Conservation (phyloP, 2,329 filamentous ascomycete genomes). For the Epichloe bromicola region DNA sequence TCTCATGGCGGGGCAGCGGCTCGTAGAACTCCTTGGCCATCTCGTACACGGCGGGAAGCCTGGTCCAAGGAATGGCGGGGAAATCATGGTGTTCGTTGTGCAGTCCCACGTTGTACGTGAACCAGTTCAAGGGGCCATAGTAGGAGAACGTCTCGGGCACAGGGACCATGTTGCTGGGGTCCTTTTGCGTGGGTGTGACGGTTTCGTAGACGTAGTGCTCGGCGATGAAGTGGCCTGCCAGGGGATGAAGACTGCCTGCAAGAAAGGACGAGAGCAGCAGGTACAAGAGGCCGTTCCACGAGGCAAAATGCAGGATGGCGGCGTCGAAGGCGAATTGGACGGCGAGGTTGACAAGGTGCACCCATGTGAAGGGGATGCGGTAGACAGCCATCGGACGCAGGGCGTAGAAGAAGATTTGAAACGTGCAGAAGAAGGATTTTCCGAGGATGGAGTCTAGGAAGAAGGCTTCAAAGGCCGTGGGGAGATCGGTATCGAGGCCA, state of each 20-base stretch:
- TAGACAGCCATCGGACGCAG: slow-evolving; percentile 92
- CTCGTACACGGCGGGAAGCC: slow-evolving; percentile 60
- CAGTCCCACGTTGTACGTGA: slow-evolving; percentile 94
- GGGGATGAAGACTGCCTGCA: slow-evolving; percentile 84
- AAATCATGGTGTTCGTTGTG: slow-evolving; percentile 99
- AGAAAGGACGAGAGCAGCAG: slow-evolving; percentile 83
- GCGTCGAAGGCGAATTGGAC: slow-evolving; percentile 70
- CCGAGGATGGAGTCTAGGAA: slow-evolving; percentile 90
- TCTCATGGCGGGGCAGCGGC: slow-evolving; percentile 71
- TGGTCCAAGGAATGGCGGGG: slow-evolving; percentile 89
- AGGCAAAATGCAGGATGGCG: slow-evolving; percentile 46
- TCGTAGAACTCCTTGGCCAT: slow-evolving; percentile 88
- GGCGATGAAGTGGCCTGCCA: slow-evolving; percentile 95
- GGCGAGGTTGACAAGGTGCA: slow-evolving; percentile 71
- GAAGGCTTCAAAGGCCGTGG: slow-evolving; percentile 79
- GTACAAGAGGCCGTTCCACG: slow-evolving; percentile 60
- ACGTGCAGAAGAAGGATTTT: slow-evolving; percentile 98
- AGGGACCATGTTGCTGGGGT: slow-evolving; percentile 47
- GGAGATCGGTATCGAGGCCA: slow-evolving; percentile 89
- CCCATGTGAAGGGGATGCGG: slow-evolving; percentile 70
- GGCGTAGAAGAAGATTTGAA: slow-evolving; percentile 98
- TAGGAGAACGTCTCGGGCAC: slow-evolving; percentile 95
- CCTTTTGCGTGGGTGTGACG: slow-evolving; percentile 37
- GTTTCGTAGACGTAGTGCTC: slow-evolving; percentile 83
- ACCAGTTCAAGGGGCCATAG: slow-evolving; percentile 80